Evolutionary conservation across 1,139 yeast genomes (phyloP), one percentile per base, ranked within the genome.

Genomic region (Scheffersomyces cryptocercus): DNA sequence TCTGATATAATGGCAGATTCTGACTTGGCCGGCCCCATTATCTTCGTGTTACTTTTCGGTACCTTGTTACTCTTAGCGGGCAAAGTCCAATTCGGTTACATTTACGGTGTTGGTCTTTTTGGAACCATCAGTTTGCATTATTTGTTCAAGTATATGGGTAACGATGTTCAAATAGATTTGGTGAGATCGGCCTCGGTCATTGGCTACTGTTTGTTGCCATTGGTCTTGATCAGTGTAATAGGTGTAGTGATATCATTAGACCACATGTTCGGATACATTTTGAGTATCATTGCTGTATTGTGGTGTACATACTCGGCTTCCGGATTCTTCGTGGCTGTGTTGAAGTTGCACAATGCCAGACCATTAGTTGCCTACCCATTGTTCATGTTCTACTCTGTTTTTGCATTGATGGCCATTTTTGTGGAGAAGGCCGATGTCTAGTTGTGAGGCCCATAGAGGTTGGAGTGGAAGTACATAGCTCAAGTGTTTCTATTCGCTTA

Each of bases 251-350:
- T 80, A 11, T 75, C 83, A 5, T 73, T 90, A 59, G 91, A 90
- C 61, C 88, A 88, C 58, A 58, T 80, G 4, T 33, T 84, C 30
- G 99, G 99, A 1, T 91, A 90, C 62, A 50, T 78, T 2, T 58
- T 87, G 41, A 84, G 95, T 45, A 74, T 80, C 0, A 52, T 88
- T 35, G 83, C 91, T 12, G 90, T 91, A n/a, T 65, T 77, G 30
- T 93, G 99, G 98, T 88, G 97, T 63, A 90, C 99, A 0, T 86
- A 84, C 67, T 84, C 97, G 1, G 90, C 98, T 0, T 87, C 96
- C 13, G 98, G 97, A 1, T 88, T 93, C 60, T 88, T 95, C 56
- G 96, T 90, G 47, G 81, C 93, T 9, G 91, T 88, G 29, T 73
- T 93, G 58, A 88, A 84, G 57, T 75, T 95, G 50, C 84, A 85